Base-by-base conservation (phyloP, 768 basidiomycete genomes). In the Leccinum aurantiacum region DNA sequence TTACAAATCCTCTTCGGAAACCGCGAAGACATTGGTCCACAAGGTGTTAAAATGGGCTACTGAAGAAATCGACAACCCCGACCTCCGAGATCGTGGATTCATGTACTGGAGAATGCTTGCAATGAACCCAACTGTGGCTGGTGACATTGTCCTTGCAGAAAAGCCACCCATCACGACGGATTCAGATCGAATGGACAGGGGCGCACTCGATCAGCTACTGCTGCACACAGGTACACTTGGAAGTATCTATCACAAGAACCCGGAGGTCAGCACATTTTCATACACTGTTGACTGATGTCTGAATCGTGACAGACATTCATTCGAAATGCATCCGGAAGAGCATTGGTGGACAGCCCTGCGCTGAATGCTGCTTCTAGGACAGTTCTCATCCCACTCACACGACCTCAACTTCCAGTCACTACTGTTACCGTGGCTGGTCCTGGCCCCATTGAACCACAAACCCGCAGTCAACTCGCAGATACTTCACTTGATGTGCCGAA, bases 51-150 rank as follows among this genome's bases (percentile, higher is more conserved):
- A 98, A 71, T 93, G 93, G 89, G 89, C 94, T 13, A 99, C 97
- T 7, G 96, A 99, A 72, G 92, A 97, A 65, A 87, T 97, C 57
- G 97, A 99, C 73, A 99, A 99, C 70, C 97, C 97, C 8, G 97
- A 99, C 78, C 80, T 99, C 22, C 84, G 97, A 35, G 97, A 99
- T 74, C 82, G 97, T 62, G 97, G 97, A 3, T 98, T 95, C 79
- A 98, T 99, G 91, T 99, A 98, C 76, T 99, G 97, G 97, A 87
- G 97, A 41, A 82, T 99, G 77, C 83, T 98, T 49, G 95, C 96
- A 9, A 89, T 94, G 67, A 94, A 97, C 70, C 94, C 95, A 2
- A 77, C 87, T 8, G 88, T 89, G 0, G 95, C 97, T 7, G 84
- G 88, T 41, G 90, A 93, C 64, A 90, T 98, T 63, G 95, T 98